A percentile compares a stretch with the other conserved stretches of the same genome.
phyloP scores from a whole-genome alignment of 129 eudicot genomes.

The Saussurea involucrata region DNA sequence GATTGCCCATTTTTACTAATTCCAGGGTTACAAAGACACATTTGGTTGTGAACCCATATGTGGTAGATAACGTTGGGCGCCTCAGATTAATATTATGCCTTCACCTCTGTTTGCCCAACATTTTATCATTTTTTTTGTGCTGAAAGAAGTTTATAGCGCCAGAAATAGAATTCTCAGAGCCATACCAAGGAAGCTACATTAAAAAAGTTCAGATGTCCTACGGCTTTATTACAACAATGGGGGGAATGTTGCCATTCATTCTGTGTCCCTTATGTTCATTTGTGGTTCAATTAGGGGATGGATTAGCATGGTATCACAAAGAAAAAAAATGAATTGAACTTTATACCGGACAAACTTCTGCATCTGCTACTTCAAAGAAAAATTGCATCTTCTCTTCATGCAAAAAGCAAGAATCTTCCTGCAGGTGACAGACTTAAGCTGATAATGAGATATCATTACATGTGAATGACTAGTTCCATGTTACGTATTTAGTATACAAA shows the following conservation, averaged over 20 bases:
- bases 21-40: not conserved
- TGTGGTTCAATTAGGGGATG: not conserved
- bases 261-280: not conserved
- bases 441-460: slow-evolving; percentile 5
- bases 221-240: not conserved
- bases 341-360: slow-evolving; percentile 46
- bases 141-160: not conserved
- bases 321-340: slow-evolving; percentile 3
- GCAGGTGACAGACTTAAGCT: slow-evolving; percentile 33
- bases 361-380: slow-evolving; percentile 43
- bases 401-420: slow-evolving; percentile 43
- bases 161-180: not conserved
- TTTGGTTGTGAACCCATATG: not conserved
- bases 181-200: not conserved
- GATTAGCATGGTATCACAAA: not conserved
- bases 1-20: not conserved
- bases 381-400: slow-evolving; percentile 40
- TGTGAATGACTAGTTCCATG: slow-evolving; percentile 3
- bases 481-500: slow-evolving; percentile 1
- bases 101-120: not conserved
- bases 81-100: not conserved
- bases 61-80: not conserved
- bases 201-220: not conserved
- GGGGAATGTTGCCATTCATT: not conserved
- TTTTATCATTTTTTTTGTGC: not conserved